phyloP scores from a whole-genome alignment of 805 yeast genomes.

The Nakazawaea ishiwadae region DNA sequence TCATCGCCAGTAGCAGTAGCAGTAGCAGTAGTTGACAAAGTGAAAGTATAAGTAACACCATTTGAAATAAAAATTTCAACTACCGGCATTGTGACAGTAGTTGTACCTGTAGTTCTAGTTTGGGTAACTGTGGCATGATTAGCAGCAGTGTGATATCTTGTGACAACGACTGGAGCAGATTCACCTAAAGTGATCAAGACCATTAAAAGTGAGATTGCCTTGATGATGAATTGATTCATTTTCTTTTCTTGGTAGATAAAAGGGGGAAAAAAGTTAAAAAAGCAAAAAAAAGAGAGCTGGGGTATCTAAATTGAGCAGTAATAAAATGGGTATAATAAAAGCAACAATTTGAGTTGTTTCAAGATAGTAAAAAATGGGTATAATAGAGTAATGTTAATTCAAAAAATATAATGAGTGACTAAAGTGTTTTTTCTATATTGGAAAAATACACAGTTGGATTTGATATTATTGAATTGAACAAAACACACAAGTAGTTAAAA shows the following conservation, averaged over 20 bases:
- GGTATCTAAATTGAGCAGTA: not conserved
- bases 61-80: conserved; percentile 48
- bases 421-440: not conserved
- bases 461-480: not conserved
- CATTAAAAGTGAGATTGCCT: not conserved
- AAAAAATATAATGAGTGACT: conserved; percentile 10
- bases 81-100: conserved; percentile 46
- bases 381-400: not conserved
- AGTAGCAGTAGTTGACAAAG: conserved; percentile 36
- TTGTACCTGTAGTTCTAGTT: conserved; percentile 35
- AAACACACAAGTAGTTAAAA: not conserved
- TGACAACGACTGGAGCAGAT: conserved; percentile 18
- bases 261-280: not conserved
- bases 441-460: conserved; percentile 1
- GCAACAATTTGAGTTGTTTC: too few species aligned
- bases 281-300: not conserved
- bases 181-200: conserved; percentile 4
- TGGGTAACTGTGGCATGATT: conserved; percentile 26
- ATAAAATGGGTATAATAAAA: too few species aligned
- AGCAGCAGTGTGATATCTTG: conserved; percentile 26
- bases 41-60: conserved; percentile 46
- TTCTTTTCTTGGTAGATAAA: not conserved
- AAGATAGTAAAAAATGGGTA: too few species aligned
- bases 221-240: conserved; percentile 5
- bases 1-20: conserved; percentile 15